Percentiles rank a stretch among this genome's conserved stretches.
These are phyloP conservation scores for Boeremia lycopersici DNA, from an alignment of 2,329 filamentous ascomycete genomes.

Conservation along the genomic window DNA sequence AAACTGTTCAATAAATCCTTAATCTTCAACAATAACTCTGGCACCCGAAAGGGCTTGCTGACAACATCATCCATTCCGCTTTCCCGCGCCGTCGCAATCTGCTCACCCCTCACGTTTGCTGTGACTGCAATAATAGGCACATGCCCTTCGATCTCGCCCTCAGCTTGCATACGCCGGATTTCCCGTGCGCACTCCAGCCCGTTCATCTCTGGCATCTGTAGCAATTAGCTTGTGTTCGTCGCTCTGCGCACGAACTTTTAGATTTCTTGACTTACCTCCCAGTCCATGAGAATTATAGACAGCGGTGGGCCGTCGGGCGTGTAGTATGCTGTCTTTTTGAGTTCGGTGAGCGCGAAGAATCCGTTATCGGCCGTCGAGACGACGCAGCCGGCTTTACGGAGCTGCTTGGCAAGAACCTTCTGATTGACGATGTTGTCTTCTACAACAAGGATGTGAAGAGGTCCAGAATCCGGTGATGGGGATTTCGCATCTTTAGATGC, in stretches of 20 bases:
- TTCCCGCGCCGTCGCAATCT: slow-evolving; percentile 37
- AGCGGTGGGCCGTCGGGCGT: slow-evolving; percentile 24
- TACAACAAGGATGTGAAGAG: slow-evolving; percentile 40
- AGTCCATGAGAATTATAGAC: slow-evolving; percentile 44
- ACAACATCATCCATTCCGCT: slow-evolving; percentile 47
- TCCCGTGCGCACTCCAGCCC: slow-evolving; percentile 40
- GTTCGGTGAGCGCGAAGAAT: slow-evolving; percentile 34
- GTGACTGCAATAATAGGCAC: slow-evolving; percentile 47
- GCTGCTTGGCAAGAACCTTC: slow-evolving; percentile 41
- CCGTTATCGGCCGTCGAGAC: slow-evolving; percentile 43
- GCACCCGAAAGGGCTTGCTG: slow-evolving; percentile 43
- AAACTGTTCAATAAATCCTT: slow-evolving; percentile 25
- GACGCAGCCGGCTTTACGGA: slow-evolving; percentile 38
- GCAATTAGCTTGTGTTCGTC: not conserved
- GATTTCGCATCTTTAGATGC: not conserved
- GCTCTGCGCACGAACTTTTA: not conserved
- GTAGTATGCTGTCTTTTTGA: slow-evolving; percentile 28
- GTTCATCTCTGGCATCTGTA: slow-evolving; percentile 47
- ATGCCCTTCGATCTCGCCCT: slow-evolving; percentile 28
- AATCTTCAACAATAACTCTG: slow-evolving; percentile 40
- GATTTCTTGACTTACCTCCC: slow-evolving; percentile 21
- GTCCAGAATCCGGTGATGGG: not conserved
- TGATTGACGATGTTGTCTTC: slow-evolving; percentile 49
- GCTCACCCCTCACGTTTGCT: slow-evolving; percentile 44
- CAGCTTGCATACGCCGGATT: slow-evolving; percentile 41